Percentiles rank a stretch among this genome's conserved stretches.
Conservation (phyloP, 345 rosid genomes). For the Hypericum androsaemum region DNA sequence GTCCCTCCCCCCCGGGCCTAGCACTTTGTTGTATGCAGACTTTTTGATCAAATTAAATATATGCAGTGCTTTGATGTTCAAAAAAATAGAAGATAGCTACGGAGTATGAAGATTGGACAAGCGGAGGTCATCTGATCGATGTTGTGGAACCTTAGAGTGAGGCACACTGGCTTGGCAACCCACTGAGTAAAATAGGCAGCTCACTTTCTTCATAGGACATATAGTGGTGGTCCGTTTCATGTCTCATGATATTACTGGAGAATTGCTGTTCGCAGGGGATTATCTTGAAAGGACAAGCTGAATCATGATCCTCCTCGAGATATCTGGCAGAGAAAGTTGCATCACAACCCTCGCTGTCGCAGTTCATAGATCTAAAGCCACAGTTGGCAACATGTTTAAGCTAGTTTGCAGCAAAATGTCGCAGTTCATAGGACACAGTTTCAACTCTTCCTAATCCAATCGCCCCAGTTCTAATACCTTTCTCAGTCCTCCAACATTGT, state of each 20-base stretch:
- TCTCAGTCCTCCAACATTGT: too few relatives aligned
- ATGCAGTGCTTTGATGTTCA: too few relatives aligned
- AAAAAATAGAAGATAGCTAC: too few relatives aligned
- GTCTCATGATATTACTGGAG: conserved; percentile 53
- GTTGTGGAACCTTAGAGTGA: conserved; percentile 41
- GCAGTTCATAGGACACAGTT: too few relatives aligned
- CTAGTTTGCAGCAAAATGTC: too few relatives aligned
- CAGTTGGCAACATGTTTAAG: conserved; percentile 36
- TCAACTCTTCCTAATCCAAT: too few relatives aligned
- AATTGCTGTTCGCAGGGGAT: conserved; percentile 79
- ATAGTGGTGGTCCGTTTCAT: conserved; percentile 78
- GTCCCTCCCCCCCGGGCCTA: too few relatives aligned
- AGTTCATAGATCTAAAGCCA: conserved; percentile 51
- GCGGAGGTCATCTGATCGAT: conserved; percentile 39
- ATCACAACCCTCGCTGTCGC: conserved; percentile 62
- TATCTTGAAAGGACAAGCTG: conserved; percentile 67
- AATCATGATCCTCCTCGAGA: conserved; percentile 59
- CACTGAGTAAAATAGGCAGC: conserved; percentile 63
- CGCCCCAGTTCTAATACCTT: too few relatives aligned
- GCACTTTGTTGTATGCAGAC: too few relatives aligned
- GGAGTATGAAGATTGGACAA: too few relatives aligned
- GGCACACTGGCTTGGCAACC: conserved; percentile 61
- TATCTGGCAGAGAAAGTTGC: conserved; percentile 41
- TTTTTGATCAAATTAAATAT: too few relatives aligned
- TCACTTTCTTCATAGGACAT: conserved; percentile 77